Evolutionary conservation across 129 eudicot species (phyloP).

Genomic region (Helichrysum umbraculigerum): DNA sequence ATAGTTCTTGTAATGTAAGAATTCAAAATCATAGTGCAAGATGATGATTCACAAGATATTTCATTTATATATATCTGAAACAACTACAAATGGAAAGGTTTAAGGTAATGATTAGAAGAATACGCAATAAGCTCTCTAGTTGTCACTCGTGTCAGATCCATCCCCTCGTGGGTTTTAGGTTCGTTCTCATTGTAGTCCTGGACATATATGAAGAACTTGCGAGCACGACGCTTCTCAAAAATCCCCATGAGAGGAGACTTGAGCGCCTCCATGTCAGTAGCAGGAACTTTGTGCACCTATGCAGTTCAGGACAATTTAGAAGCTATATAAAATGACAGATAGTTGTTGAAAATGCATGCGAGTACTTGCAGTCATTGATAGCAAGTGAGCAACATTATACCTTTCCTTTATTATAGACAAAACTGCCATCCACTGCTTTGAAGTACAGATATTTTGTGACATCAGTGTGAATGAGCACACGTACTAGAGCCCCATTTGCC

Average conservation of each 20-base stretch:
- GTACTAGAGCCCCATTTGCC: constrained; percentile 96
- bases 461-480: constrained; percentile 95
- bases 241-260: constrained; percentile 91
- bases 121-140: constrained; percentile 94
- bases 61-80: neutral
- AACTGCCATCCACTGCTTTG: constrained; percentile 98
- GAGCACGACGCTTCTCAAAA: constrained; percentile 92
- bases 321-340: neutral
- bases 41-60: neutral
- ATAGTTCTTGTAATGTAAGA: neutral
- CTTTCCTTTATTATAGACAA: constrained; percentile 90
- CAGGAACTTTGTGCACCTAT: constrained; percentile 89
- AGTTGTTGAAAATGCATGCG: neutral
- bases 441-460: constrained; percentile 87
- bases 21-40: neutral
- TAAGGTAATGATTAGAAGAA: constrained; percentile 18
- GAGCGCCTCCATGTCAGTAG: constrained; percentile 89
- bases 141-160: constrained; percentile 85
- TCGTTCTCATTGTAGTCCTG: constrained; percentile 81
- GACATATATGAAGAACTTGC: constrained; percentile 86
- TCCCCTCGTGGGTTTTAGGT: constrained; percentile 90
- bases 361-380: neutral
- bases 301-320: neutral
- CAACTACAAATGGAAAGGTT: neutral
- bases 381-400: constrained; percentile 34